Base-by-base conservation (phyloP, 1,284 basidiomycete genomes). In the Gastroboletus turbinatus region DNA sequence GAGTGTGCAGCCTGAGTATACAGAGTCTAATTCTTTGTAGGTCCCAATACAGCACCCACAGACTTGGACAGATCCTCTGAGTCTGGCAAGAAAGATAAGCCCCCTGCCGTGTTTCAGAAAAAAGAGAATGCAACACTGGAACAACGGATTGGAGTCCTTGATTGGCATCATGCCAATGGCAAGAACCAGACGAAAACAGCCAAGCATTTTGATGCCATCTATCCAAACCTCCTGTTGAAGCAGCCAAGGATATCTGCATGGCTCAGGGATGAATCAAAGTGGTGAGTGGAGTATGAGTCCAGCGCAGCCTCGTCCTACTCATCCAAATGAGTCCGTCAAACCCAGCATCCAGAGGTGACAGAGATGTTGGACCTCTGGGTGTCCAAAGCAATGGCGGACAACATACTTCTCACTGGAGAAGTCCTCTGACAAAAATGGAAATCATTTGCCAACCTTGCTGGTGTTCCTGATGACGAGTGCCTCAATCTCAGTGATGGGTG, bases 351-450 rank as follows among this genome's bases (percentile, higher is more conserved):
- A 0, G 40, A 64, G 0, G 46, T 64, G 0, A 62, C n/a, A 0
- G 52, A 63, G 1, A 64, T 65, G 61, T 2, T 63, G 2, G 56
- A 65, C 3, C 40, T 65, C 0, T 65, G 63, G 53, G 33, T 65
- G 0, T 49, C 23, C 0, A 61, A 64, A 17, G 62, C 33, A 1
- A 61, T 63, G 55, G 47, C n/a, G 0, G 44, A 61, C 2, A 8
- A 16, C 0, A 0, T 63, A 0, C 5, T 60, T 1, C 27, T 62
- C 0, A 60, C 32, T 5, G 45, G 57, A 0, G 14, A 62, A 0
- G 33, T 63, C 17, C 27, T 64, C 0, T 0, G 5, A 0, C 48
- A 58, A 16, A 62, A 64, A 36, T 64, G 62, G 48, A 46, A n/a
- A 23, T 1, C 0, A 0, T 62, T 64, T 49, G 55, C 51, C 0